These are phyloP conservation scores for Corchorus olitorius DNA, from an alignment of 345 rosid genomes.

Conservation along the genomic window DNA sequence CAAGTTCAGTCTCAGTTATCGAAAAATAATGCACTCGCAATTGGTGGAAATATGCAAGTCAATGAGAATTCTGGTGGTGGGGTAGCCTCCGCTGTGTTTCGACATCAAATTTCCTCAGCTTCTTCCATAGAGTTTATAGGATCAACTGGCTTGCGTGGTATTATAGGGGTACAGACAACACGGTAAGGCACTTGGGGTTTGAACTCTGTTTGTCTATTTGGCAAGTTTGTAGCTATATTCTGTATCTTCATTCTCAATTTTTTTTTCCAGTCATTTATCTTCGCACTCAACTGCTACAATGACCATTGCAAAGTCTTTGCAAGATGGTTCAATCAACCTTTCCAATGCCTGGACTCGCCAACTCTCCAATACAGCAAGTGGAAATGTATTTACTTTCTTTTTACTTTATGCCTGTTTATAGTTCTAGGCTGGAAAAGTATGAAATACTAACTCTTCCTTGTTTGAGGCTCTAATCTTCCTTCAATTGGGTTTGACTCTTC, in stretches of 20 bases:
- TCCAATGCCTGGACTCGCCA: conserved; percentile 90
- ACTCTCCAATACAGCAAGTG: conserved; percentile 80
- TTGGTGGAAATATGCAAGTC: conserved; percentile 83
- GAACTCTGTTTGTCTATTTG: conserved; percentile 1
- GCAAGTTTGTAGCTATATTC: conserved; percentile 10
- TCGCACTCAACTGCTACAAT: conserved; percentile 80
- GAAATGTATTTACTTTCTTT: conserved; percentile 59
- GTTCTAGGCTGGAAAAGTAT: conserved; percentile 2
- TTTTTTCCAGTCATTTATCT: conserved; percentile 63
- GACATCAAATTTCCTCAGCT: conserved; percentile 73
- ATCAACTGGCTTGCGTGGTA: conserved; percentile 74
- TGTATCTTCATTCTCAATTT: conserved; percentile 20
- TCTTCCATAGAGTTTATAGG: conserved; percentile 80
- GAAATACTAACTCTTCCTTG: conserved; percentile 12
- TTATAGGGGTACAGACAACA: conserved; percentile 76
- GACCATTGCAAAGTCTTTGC: conserved; percentile 73
- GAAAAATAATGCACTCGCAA: conserved; percentile 59
- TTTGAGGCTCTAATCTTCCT: conserved; percentile 18
- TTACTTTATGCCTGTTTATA: conserved; percentile 5
- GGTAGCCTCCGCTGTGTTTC: conserved; percentile 65
- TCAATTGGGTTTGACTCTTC: conserved; percentile 21
- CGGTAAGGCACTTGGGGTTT: conserved; percentile 47
- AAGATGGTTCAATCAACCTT: conserved; percentile 91
- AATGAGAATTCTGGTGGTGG: conserved; percentile 69
- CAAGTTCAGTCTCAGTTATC: conserved; percentile 83